Evolutionary conservation across 2,329 filamentous ascomycete species (phyloP).

Genomic region (Helotiales sp.): DNA sequence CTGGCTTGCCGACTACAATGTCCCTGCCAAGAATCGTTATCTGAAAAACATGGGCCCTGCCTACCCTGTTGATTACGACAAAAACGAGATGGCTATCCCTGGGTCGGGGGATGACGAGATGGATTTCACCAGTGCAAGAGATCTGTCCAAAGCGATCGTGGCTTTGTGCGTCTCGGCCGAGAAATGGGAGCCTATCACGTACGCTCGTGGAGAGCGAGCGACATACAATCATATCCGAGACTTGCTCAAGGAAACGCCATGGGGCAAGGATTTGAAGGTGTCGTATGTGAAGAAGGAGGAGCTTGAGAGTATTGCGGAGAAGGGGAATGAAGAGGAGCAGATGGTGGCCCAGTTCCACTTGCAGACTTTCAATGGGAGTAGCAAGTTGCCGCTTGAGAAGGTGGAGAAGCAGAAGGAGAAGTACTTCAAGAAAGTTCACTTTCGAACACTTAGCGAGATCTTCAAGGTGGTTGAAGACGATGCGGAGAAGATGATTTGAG

Average conservation of each 20-base stretch:
- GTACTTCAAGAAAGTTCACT: not conserved
- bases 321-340: constrained; percentile 36
- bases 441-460: not conserved
- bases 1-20: not conserved
- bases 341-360: not conserved
- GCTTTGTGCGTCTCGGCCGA: not conserved
- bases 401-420: not conserved
- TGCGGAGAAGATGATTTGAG: not conserved
- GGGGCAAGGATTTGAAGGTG: not conserved
- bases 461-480: not conserved
- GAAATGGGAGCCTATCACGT: not conserved
- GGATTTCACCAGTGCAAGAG: not conserved
- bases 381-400: not conserved
- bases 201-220: not conserved
- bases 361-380: not conserved
- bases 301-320: not conserved
- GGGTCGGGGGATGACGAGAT: not conserved
- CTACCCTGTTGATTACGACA: not conserved
- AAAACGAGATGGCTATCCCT: not conserved
- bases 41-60: not conserved
- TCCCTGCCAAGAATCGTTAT: not conserved
- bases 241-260: not conserved
- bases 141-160: not conserved
- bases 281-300: not conserved
- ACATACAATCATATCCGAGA: not conserved